phyloP scores from a whole-genome alignment of 2,329 filamentous ascomycete species.

The Cryphonectria carpinicola region DNA sequence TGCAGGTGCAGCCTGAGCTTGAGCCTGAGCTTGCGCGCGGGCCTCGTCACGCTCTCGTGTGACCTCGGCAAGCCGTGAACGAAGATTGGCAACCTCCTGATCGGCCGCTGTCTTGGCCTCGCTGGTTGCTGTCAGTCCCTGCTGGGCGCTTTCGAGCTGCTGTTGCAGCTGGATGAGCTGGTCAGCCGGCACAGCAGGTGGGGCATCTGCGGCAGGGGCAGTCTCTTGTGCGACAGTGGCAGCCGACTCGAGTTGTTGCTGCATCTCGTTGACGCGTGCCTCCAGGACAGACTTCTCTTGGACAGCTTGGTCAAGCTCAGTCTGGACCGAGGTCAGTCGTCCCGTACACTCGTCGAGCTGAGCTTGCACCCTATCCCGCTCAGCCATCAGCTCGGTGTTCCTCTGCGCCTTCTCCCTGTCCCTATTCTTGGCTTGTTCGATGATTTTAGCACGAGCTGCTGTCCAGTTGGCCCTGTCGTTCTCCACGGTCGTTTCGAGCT shows the following conservation, averaged over 20 bases:
- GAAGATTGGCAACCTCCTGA: conserved; percentile 60
- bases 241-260: conserved; percentile 39
- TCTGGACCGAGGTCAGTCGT: conserved; percentile 44
- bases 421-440: conserved; percentile 67
- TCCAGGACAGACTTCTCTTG: conserved; percentile 39
- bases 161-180: conserved; percentile 52
- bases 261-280: conserved; percentile 47
- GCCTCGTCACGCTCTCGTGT: conserved; percentile 68
- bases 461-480: conserved; percentile 60
- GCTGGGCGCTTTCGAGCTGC: conserved; percentile 43
- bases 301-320: conserved; percentile 59
- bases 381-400: conserved; percentile 58
- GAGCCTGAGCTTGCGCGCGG: conserved; percentile 45
- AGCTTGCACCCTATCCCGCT: conserved; percentile 57
- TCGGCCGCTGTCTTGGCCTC: conserved; percentile 73
- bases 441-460: conserved; percentile 55
- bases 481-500: conserved; percentile 56
- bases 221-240: conserved; percentile 23
- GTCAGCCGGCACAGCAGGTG: conserved; percentile 51
- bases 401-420: conserved; percentile 56
- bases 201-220: conserved; percentile 40
- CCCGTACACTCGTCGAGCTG: conserved; percentile 51
- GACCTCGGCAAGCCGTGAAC: conserved; percentile 62
- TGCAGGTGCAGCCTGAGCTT: background rate
- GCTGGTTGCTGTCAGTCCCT: conserved; percentile 68